These are phyloP conservation scores for Hyaloscypha bicolor DNA, from an alignment of 495 filamentous ascomycete genomes.

Conservation along the genomic window DNA sequence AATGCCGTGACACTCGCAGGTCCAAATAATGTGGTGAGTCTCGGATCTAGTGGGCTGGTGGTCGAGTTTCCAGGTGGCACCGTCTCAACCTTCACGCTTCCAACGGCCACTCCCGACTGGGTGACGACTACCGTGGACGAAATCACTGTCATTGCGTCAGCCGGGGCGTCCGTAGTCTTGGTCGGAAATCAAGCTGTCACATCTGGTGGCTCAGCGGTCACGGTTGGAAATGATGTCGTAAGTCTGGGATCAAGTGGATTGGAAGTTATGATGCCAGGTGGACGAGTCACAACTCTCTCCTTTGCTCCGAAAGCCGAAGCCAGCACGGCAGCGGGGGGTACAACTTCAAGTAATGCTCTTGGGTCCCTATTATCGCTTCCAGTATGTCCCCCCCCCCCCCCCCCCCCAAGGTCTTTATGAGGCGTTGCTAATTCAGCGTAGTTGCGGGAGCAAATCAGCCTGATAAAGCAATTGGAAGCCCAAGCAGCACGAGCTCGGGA, in stretches of 20 bases:
- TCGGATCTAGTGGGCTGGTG: slow-evolving; percentile 5
- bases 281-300: slow-evolving; percentile 9
- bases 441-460: not conserved
- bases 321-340: not conserved
- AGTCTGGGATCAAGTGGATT: slow-evolving; percentile 14
- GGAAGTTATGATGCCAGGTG: slow-evolving; percentile 15
- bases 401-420: not conserved
- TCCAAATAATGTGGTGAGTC: slow-evolving; percentile 3
- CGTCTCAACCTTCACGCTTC: slow-evolving; percentile 11
- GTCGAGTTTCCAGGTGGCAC: slow-evolving; percentile 5
- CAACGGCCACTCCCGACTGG: not conserved
- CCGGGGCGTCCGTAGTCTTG: slow-evolving; percentile 15
- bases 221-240: slow-evolving; percentile 11
- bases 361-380: slow-evolving; percentile 9
- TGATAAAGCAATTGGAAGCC: not conserved
- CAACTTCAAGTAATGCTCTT: not conserved
- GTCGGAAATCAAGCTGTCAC: slow-evolving; percentile 22
- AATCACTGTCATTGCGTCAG: slow-evolving; percentile 1
- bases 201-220: slow-evolving; percentile 1
- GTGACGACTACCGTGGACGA: slow-evolving; percentile 6
- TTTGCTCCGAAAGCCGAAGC: not conserved
- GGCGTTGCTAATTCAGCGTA: not conserved
- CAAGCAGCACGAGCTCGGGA: not conserved
- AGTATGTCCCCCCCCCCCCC: not conserved
- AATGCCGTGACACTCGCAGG: slow-evolving; percentile 12